Percentiles rank a stretch among this genome's conserved stretches.
phyloP scores from a whole-genome alignment of 106 monocot genomes.

The Agapanthus africanus region DNA sequence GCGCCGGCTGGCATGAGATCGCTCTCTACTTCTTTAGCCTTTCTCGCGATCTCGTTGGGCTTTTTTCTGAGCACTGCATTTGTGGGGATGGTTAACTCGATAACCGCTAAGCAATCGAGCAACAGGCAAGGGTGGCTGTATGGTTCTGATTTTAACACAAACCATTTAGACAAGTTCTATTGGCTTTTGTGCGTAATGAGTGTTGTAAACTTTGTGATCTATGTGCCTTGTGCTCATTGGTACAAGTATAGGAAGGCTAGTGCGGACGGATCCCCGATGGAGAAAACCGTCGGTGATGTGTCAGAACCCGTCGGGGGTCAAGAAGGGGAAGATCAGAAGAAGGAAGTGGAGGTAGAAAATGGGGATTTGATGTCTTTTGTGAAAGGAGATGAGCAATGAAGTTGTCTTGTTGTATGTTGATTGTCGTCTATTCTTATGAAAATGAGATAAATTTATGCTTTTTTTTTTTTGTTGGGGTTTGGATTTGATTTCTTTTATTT shows the following conservation, averaged over 20 bases:
- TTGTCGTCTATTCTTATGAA: too few relatives aligned
- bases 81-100: slow-evolving; percentile 20
- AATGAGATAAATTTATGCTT: too few relatives aligned
- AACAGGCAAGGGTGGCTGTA: slow-evolving; percentile 22
- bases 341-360: too few relatives aligned
- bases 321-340: too few relatives aligned
- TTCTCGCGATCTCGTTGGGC: slow-evolving; percentile 23
- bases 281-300: too few relatives aligned
- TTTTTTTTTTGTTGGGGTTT: too few relatives aligned
- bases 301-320: too few relatives aligned
- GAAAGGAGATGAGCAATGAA: too few relatives aligned
- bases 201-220: slow-evolving; percentile 18
- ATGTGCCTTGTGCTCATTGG: slow-evolving; percentile 23
- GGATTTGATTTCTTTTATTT: too few relatives aligned
- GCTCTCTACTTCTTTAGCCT: slow-evolving; percentile 22
- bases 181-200: slow-evolving; percentile 23
- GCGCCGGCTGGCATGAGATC: slow-evolving; percentile 22
- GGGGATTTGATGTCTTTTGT: too few relatives aligned
- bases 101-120: not conserved
- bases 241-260: slow-evolving; percentile 19
- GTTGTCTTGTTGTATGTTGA: too few relatives aligned
- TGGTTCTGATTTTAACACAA: slow-evolving; percentile 18
- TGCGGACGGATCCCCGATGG: too few relatives aligned
- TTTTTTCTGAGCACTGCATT: slow-evolving; percentile 27
- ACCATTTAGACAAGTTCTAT: slow-evolving; percentile 26